phyloP scores from a whole-genome alignment of 192 early-diverging fungal species.

The Coemansia sp. region DNA sequence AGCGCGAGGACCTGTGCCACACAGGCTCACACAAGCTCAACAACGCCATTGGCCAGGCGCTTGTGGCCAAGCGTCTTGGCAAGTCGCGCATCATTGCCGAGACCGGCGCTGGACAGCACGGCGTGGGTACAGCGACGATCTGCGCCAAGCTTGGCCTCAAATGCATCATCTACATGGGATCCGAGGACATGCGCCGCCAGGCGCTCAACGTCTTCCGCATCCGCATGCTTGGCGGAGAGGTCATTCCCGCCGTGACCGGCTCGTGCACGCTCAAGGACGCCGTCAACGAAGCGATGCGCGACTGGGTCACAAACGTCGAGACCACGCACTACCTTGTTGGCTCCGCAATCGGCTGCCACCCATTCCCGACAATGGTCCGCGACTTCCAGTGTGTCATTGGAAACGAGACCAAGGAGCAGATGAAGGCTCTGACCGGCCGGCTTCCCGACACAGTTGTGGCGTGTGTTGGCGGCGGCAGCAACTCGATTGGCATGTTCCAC shows the following conservation, averaged over 20 bases:
- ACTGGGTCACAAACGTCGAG: slow-evolving; percentile 96
- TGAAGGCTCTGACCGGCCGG: slow-evolving; percentile 76
- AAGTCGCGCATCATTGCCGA: slow-evolving; percentile 98
- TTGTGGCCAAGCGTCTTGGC: slow-evolving; percentile 92
- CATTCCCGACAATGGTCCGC: slow-evolving; percentile 95
- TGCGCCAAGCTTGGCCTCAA: slow-evolving; percentile 98
- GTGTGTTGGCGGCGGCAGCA: slow-evolving; percentile 97
- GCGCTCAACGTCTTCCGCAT: slow-evolving; percentile 97
- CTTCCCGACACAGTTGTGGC: slow-evolving; percentile 93
- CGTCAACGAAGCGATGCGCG: slow-evolving; percentile 98
- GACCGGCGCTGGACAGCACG: slow-evolving; percentile 98
- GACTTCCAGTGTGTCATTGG: slow-evolving; percentile 99
- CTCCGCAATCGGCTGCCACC: slow-evolving; percentile 95
- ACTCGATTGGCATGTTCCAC: slow-evolving; percentile 97
- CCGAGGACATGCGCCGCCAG: slow-evolving; percentile 91
- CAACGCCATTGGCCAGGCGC: slow-evolving; percentile 93
- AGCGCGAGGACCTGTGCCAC: slow-evolving; percentile 98
- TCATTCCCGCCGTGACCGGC: slow-evolving; percentile 80
- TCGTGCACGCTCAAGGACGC: slow-evolving; percentile 95
- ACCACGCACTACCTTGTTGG: slow-evolving; percentile 97
- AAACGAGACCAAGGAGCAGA: slow-evolving; percentile 81
- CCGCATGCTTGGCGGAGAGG: slow-evolving; percentile 88
- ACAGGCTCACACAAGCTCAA: slow-evolving; percentile 99
- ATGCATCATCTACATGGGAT: slow-evolving; percentile 98
- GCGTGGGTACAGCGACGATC: slow-evolving; percentile 95